Conservation (phyloP, 352 stramenopile species). For the Phytophthora melonis region DNA sequence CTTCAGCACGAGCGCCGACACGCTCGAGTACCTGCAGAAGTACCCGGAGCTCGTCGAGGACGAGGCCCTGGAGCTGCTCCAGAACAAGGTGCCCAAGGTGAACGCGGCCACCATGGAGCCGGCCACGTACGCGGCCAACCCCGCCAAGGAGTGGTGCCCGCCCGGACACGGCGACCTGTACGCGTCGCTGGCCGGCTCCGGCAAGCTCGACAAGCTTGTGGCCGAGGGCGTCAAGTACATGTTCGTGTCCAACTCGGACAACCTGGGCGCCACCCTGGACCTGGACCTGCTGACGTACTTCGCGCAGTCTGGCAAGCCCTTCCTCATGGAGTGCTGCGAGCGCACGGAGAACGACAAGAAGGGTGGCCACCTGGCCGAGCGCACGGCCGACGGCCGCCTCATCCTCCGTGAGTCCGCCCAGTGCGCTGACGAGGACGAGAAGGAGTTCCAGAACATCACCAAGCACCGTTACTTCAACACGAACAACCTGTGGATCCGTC, state of each 20-base stretch:
- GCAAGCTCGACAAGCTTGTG: slow-evolving; percentile 88
- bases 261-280: slow-evolving; percentile 85
- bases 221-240: slow-evolving; percentile 91
- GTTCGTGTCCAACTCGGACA: slow-evolving; percentile 93
- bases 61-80: slow-evolving; percentile 97
- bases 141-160: slow-evolving; percentile 89
- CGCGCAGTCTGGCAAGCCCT: slow-evolving; percentile 88
- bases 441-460: slow-evolving; percentile 88
- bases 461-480: slow-evolving; percentile 93
- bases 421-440: slow-evolving; percentile 87
- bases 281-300: slow-evolving; percentile 91
- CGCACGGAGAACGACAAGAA: slow-evolving; percentile 99
- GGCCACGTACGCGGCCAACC: slow-evolving; percentile 64
- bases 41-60: slow-evolving; percentile 93
- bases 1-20: slow-evolving; percentile 89
- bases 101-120: slow-evolving; percentile 88
- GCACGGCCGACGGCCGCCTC: slow-evolving; percentile 93
- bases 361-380: slow-evolving; percentile 95
- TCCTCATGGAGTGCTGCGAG: slow-evolving; percentile 97
- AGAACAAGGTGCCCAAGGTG: slow-evolving; percentile 99
- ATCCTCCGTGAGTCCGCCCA: slow-evolving; percentile 94
- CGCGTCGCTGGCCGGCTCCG: slow-evolving; percentile 83
- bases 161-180: slow-evolving; percentile 89
- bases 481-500: slow-evolving; percentile 91
- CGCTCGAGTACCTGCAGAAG: slow-evolving; percentile 89